Evolutionary conservation across 495 filamentous ascomycete species (phyloP).

Genomic region (Thermochaetoides thermophila): DNA sequence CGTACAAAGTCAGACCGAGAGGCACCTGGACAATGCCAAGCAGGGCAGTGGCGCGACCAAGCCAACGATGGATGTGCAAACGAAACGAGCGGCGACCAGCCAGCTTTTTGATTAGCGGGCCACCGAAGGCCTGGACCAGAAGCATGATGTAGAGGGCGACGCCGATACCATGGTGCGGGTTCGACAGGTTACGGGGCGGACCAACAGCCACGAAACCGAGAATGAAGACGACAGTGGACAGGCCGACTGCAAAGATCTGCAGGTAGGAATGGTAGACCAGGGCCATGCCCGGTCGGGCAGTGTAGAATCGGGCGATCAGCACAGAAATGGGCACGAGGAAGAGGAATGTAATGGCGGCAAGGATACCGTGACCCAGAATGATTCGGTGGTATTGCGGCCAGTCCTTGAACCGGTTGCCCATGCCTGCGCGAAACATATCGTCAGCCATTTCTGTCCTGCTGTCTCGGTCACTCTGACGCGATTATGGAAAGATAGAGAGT

Average conservation of each 20-base stretch:
- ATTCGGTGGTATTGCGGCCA: constrained; percentile 62
- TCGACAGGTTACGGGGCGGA: constrained; percentile 60
- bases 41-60: constrained; percentile 59
- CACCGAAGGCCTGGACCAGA: constrained; percentile 65
- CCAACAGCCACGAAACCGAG: constrained; percentile 72
- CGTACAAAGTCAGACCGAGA: constrained; percentile 81
- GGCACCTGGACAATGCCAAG: constrained; percentile 80
- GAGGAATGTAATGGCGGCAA: constrained; percentile 81
- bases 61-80: constrained; percentile 76
- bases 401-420: constrained; percentile 77
- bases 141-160: constrained; percentile 77
- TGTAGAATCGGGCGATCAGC: constrained; percentile 57
- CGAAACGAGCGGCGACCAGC: constrained; percentile 43
- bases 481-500: no score
- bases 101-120: constrained; percentile 53
- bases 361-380: constrained; percentile 68
- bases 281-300: constrained; percentile 44
- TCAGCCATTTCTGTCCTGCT: no score
- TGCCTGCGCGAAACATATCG: constrained; percentile 38
- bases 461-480: no score
- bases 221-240: constrained; percentile 59
- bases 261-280: constrained; percentile 74
- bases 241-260: constrained; percentile 59
- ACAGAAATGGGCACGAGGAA: constrained; percentile 67
- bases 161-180: constrained; percentile 92